Evolutionary conservation across 1,139 yeast species (phyloP).

Genomic region (Candida tunisiensis): DNA sequence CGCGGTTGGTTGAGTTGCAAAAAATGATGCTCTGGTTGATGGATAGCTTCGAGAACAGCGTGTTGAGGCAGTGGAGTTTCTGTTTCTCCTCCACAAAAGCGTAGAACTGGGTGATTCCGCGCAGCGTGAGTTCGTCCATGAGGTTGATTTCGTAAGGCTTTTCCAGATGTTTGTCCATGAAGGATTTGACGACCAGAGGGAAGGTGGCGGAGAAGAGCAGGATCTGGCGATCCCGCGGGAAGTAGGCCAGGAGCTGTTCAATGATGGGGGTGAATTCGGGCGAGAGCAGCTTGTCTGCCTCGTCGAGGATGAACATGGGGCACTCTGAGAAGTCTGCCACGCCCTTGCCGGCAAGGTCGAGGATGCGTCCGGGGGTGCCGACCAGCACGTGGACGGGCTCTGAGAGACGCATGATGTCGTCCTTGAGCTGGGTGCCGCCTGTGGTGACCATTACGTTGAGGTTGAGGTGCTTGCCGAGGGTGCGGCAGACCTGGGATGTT

Average conservation of each 20-base stretch:
- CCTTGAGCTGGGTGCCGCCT: constrained; percentile 91
- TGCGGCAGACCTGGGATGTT: constrained; percentile 92
- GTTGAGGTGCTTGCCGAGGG: constrained; percentile 90
- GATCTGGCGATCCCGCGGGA: constrained; percentile 73
- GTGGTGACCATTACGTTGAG: constrained; percentile 96
- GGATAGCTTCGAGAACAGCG: constrained; percentile 83
- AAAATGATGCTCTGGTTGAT: constrained; percentile 93
- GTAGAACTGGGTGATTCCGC: constrained; percentile 93
- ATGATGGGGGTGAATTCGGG: constrained; percentile 81
- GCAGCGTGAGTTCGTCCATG: constrained; percentile 92
- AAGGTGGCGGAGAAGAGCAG: constrained; percentile 88
- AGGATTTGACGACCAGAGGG: constrained; percentile 84
- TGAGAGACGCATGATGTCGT: constrained; percentile 82
- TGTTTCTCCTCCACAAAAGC: constrained; percentile 97
- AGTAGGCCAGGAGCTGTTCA: constrained; percentile 70
- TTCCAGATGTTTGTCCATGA: constrained; percentile 81
- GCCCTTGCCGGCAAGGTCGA: constrained; percentile 81
- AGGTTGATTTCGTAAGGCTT: constrained; percentile 91
- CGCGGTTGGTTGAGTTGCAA: constrained; percentile 93
- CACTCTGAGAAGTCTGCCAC: constrained; percentile 81
- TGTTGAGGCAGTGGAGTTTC: constrained; percentile 88
- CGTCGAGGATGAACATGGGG: constrained; percentile 91
- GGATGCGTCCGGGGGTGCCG: constrained; percentile 94
- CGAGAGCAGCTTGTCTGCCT: constrained; percentile 93
- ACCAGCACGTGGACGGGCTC: constrained; percentile 87